A percentile compares a stretch with the other conserved stretches of the same genome.
Evolutionary conservation across 768 basidiomycete genomes (phyloP).

Genomic region (Tremella fuciformis): DNA sequence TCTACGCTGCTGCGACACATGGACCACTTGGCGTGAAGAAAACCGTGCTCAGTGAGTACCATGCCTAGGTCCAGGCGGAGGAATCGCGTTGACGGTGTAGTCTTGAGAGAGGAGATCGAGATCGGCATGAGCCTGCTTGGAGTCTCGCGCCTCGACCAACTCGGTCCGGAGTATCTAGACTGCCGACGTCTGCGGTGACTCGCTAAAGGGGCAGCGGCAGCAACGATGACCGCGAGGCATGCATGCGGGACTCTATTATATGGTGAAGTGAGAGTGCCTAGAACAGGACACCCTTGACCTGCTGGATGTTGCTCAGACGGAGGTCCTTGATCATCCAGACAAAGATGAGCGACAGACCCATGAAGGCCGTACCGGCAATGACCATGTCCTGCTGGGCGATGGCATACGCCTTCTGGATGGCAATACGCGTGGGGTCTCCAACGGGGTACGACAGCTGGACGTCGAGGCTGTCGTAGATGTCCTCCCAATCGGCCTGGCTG

Average conservation of each 20-base stretch:
- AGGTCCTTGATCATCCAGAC: conserved; percentile 38
- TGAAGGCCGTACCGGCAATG: conserved; percentile 39
- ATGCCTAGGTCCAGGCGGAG: no score
- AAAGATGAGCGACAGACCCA: conserved; percentile 24
- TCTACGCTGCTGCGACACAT: conserved; percentile 60
- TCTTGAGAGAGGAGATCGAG: no score
- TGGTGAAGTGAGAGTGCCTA: conserved; percentile 8
- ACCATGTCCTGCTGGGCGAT: conserved; percentile 37
- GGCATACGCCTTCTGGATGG: conserved; percentile 35
- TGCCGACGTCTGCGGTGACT: no score
- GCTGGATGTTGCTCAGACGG: conserved; percentile 33
- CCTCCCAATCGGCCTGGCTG: conserved; percentile 18
- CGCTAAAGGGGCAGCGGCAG: no score
- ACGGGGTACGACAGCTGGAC: conserved; percentile 36
- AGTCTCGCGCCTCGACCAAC: conserved; percentile 51
- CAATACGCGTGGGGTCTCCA: conserved; percentile 29
- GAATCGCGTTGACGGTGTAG: no score
- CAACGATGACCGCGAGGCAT: no score
- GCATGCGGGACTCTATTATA: no score
- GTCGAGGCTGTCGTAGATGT: conserved; percentile 35
- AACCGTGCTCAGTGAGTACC: conserved; percentile 34
- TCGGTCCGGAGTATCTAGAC: conserved; percentile 52
- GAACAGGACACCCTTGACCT: conserved; percentile 44
- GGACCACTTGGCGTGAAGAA: conserved; percentile 38
- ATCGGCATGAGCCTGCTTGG: conserved; percentile 54